These are phyloP conservation scores for Talaromyces sp. DNA, from an alignment of 2,329 filamentous ascomycete genomes.

Conservation along the genomic window DNA sequence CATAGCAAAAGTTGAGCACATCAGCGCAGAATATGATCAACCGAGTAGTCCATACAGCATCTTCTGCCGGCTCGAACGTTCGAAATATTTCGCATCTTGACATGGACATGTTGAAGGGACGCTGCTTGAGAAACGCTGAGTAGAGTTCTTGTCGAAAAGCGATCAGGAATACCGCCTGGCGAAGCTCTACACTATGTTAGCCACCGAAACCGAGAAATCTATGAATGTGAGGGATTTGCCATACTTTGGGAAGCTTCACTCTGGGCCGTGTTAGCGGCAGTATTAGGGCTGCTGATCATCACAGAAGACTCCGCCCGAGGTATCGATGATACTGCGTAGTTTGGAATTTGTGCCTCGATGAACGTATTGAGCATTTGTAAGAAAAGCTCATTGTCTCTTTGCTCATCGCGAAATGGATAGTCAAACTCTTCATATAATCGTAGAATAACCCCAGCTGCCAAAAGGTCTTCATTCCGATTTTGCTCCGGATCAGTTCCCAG, in stretches of 20 bases:
- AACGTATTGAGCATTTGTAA: not conserved
- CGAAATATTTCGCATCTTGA: constrained; percentile 34
- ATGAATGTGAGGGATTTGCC: not conserved
- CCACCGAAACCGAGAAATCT: not conserved
- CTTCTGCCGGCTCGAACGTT: constrained; percentile 27
- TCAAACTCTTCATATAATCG: not conserved
- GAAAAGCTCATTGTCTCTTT: not conserved
- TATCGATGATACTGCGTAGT: not conserved
- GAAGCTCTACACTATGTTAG: constrained; percentile 20
- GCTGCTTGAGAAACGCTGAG: constrained; percentile 40
- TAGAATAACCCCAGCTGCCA: not conserved
- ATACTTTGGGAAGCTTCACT: not conserved
- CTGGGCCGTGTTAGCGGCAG: not conserved
- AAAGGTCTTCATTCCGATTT: constrained; percentile 14
- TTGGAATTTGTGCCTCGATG: not conserved
- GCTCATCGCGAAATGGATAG: not conserved
- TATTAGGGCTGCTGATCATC: not conserved
- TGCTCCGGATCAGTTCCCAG: constrained; percentile 32
- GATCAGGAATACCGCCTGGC: constrained; percentile 44
- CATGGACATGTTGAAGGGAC: constrained; percentile 32
- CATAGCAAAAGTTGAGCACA: constrained; percentile 5
- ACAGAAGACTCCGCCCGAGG: not conserved
- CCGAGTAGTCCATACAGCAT: constrained; percentile 44
- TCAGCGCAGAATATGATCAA: constrained; percentile 58
- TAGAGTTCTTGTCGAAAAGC: constrained; percentile 48